phyloP scores from a whole-genome alignment of 345 rosid genomes.

The Eutrema yunnanense region DNA sequence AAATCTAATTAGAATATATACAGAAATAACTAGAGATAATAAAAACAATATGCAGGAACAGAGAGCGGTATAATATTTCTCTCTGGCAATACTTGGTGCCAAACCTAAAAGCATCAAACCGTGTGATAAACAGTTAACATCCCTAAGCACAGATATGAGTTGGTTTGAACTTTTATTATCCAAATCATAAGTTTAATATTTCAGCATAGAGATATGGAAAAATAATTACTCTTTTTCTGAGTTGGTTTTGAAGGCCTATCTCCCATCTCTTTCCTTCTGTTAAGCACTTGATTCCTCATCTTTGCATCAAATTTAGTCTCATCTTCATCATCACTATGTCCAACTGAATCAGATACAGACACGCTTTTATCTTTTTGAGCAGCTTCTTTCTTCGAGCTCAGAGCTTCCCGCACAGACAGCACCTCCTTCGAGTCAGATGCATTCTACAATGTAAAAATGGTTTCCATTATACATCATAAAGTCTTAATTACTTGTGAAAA shows the following conservation, averaged over 20 bases:
- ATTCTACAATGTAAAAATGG: conserved; percentile 38
- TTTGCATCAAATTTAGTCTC: conserved; percentile 77
- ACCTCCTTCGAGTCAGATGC: conserved; percentile 55
- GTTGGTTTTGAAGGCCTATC: conserved; percentile 44
- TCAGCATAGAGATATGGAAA: conserved; percentile 8
- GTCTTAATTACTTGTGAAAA: not conserved
- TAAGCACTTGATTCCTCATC: conserved; percentile 78
- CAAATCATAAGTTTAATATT: not conserved
- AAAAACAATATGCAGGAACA: conserved; percentile 2
- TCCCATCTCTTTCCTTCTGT: conserved; percentile 58
- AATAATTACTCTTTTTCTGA: conserved; percentile 42
- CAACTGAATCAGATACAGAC: conserved; percentile 28
- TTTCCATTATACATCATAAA: conserved; percentile 15
- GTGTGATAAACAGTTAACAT: not conserved
- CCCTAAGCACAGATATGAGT: not conserved
- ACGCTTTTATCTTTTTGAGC: conserved; percentile 38
- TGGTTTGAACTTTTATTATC: not conserved
- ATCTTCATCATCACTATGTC: conserved; percentile 35
- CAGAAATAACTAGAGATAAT: conserved; percentile 6
- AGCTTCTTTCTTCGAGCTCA: conserved; percentile 60
- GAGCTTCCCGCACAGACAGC: conserved; percentile 73
- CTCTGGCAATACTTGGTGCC: not conserved
- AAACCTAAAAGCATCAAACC: not conserved
- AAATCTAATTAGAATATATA: conserved; percentile 7
- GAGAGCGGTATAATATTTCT: not conserved